Conservation (phyloP, 108 stramenopile genomes). For the Cylindrotheca fusiformis region DNA sequence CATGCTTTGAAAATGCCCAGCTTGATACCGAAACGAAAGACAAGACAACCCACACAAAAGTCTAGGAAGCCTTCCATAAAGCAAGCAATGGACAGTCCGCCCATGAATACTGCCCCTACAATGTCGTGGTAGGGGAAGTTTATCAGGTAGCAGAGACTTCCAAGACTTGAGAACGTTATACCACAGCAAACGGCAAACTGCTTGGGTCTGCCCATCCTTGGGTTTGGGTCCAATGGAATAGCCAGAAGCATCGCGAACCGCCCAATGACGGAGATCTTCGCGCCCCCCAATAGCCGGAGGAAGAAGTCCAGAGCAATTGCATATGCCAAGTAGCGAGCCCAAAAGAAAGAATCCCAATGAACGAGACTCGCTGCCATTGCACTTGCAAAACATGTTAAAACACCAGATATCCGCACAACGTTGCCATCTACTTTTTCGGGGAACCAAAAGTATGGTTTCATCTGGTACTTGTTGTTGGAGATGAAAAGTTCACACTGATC, state of each 20-base stretch:
- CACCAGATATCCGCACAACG: slow-evolving; percentile 32
- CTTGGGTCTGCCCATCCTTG: slow-evolving; percentile 28
- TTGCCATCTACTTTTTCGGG: slow-evolving; percentile 30
- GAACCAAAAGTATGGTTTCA: slow-evolving; percentile 29
- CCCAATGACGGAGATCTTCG: slow-evolving; percentile 23
- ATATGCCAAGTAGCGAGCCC: slow-evolving; percentile 28
- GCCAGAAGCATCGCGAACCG: slow-evolving; percentile 26
- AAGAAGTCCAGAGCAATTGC: slow-evolving; percentile 24
- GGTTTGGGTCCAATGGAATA: slow-evolving; percentile 14
- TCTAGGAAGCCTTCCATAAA: slow-evolving; percentile 34
- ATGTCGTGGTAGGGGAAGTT: slow-evolving; percentile 21
- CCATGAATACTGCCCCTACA: slow-evolving; percentile 28
- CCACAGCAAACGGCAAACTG: slow-evolving; percentile 37
- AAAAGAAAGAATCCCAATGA: slow-evolving; percentile 8
- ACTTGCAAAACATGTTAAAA: slow-evolving; percentile 9
- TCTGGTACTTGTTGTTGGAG: slow-evolving; percentile 5
- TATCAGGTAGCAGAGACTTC: slow-evolving; percentile 26
- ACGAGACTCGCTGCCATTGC: slow-evolving; percentile 17
- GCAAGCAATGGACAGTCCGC: slow-evolving; percentile 17
- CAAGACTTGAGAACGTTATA: slow-evolving; percentile 17
- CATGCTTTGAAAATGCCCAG: slow-evolving; percentile 15
- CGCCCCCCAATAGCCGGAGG: slow-evolving; percentile 22
- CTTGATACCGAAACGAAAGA: slow-evolving; percentile 25
- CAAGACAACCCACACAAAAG: slow-evolving; percentile 33
- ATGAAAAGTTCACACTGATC: background rate